These are phyloP conservation scores for Spathaspora arborariae DNA, from an alignment of 805 yeast species.

Conservation along the genomic window DNA sequence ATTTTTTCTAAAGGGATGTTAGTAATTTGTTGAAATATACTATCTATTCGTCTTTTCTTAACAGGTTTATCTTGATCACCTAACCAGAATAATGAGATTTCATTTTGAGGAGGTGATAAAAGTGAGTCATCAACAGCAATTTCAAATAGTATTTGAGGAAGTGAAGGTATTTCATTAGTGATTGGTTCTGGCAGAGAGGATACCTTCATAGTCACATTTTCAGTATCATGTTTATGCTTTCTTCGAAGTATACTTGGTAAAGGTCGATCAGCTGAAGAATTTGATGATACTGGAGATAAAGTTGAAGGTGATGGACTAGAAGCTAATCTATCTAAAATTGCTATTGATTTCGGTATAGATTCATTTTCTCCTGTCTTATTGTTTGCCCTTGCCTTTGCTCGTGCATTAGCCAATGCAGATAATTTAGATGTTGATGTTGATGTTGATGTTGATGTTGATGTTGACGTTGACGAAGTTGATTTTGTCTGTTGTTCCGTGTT, in stretches of 20 bases:
- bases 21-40: constrained; percentile 35
- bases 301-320: background rate
- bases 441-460: constrained; percentile 37
- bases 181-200: background rate
- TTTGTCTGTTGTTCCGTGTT: background rate
- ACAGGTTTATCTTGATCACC: constrained; percentile 8
- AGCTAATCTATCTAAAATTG: constrained; percentile 1
- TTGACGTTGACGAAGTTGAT: constrained; percentile 27
- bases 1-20: constrained; percentile 33
- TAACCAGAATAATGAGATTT: constrained; percentile 15
- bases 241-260: constrained; percentile 1
- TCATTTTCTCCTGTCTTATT: background rate
- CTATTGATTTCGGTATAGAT: constrained; percentile 1
- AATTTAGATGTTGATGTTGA: constrained; percentile 32
- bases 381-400: constrained; percentile 1
- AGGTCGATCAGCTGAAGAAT: background rate
- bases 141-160: constrained; percentile 4
- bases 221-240: background rate
- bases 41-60: constrained; percentile 17
- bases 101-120: constrained; percentile 10
- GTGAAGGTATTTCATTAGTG: background rate
- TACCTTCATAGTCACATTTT: background rate
- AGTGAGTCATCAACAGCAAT: constrained; percentile 9
- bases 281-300: background rate
- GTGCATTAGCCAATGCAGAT: constrained; percentile 45